Percentiles rank a stretch among this genome's conserved stretches.
These are phyloP conservation scores for Gypsophila paniculata DNA, from an alignment of 179 eudicot species.

Conservation along the genomic window DNA sequence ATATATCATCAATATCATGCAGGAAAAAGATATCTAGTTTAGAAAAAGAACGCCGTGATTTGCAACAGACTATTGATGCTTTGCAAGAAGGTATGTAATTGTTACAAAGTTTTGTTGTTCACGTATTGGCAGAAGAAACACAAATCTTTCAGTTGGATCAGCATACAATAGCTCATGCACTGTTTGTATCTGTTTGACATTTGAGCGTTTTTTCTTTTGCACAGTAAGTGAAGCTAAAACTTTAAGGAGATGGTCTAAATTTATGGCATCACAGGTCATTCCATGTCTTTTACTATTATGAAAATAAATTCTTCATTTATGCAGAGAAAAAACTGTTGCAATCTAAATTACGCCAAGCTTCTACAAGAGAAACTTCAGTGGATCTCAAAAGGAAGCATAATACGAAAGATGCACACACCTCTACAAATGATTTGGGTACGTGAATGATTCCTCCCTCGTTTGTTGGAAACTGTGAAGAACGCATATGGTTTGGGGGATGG, in stretches of 20 bases:
- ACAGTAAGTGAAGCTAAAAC: neutral
- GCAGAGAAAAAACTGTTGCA: conserved; percentile 91
- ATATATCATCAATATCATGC: conserved; percentile 20
- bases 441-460: conserved; percentile 2
- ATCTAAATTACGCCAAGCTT: conserved; percentile 65
- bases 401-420: conserved; percentile 70
- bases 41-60: conserved; percentile 87
- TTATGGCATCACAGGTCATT: neutral
- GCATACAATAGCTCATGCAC: neutral
- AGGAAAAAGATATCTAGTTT: conserved; percentile 79
- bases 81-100: conserved; percentile 67
- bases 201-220: neutral
- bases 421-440: conserved; percentile 79
- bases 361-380: conserved; percentile 42
- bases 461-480: neutral
- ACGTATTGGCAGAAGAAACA: neutral
- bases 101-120: neutral
- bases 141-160: neutral
- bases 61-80: conserved; percentile 77
- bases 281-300: conserved; percentile 1
- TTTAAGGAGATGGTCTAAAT: neutral
- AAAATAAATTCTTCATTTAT: conserved; percentile 12
- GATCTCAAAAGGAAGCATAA: conserved; percentile 39
- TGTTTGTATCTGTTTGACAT: neutral
- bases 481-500: too few species aligned